phyloP scores from a whole-genome alignment of 176 grass and related monocot genomes.

The Aegilops speltoides region DNA sequence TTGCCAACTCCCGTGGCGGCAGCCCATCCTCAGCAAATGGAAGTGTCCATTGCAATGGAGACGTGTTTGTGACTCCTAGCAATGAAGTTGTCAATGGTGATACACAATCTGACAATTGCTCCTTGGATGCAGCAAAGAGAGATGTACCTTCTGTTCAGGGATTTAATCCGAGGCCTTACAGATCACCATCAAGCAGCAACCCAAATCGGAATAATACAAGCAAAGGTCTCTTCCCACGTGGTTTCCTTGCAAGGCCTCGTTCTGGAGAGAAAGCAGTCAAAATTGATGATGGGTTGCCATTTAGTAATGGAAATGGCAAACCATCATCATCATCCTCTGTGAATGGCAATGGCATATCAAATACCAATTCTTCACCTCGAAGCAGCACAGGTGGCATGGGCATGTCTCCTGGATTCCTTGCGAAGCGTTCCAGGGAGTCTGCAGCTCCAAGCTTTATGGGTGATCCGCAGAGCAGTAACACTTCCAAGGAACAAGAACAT shows the following conservation, averaged over 20 bases:
- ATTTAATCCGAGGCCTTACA: conserved; percentile 44
- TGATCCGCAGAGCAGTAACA: conserved; percentile 11
- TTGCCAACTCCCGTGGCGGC: conserved; percentile 13
- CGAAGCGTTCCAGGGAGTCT: conserved; percentile 19
- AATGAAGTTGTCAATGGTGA: conserved; percentile 23
- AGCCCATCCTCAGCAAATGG: conserved; percentile 12
- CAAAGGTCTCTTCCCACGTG: conserved; percentile 36
- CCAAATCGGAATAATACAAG: conserved; percentile 18
- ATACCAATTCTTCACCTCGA: conserved; percentile 16
- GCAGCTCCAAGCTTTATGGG: not conserved
- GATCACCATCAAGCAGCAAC: conserved; percentile 30
- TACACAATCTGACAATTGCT: not conserved
- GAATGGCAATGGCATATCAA: conserved; percentile 27
- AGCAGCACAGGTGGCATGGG: conserved; percentile 7
- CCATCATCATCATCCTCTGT: conserved; percentile 34
- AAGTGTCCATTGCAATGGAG: conserved; percentile 41
- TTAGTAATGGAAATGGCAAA: conserved; percentile 26
- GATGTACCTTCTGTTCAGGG: conserved; percentile 31
- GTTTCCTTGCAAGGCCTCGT: conserved; percentile 36
- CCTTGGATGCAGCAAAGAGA: conserved; percentile 13
- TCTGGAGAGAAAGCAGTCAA: conserved; percentile 25
- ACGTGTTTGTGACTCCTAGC: conserved; percentile 10
- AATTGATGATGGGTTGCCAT: conserved; percentile 20
- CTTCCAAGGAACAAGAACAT: conserved; percentile 14
- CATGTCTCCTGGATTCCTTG: conserved; percentile 28